Evolutionary conservation across 805 yeast species (phyloP).

Genomic region (Ogataea pilisensis): DNA sequence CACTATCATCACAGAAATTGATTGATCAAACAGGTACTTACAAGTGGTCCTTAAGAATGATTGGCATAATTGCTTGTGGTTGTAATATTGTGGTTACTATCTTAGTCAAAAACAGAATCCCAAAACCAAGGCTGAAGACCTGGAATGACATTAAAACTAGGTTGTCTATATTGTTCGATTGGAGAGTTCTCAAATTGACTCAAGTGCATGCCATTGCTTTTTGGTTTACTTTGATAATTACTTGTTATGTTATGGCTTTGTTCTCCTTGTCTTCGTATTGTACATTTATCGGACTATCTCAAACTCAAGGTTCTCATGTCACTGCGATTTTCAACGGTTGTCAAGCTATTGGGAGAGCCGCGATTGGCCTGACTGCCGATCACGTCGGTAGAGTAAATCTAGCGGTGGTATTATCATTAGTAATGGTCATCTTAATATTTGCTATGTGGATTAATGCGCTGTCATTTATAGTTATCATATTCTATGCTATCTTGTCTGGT

Average conservation of each 20-base stretch:
- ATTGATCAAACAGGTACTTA: slow-evolving; percentile 38
- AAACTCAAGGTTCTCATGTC: slow-evolving; percentile 40
- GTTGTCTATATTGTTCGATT: slow-evolving; percentile 18
- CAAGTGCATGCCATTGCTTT: slow-evolving; percentile 15
- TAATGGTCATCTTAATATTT: slow-evolving; percentile 36
- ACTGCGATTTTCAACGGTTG: slow-evolving; percentile 45
- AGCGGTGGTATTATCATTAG: slow-evolving; percentile 32
- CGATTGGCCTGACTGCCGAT: slow-evolving; percentile 46
- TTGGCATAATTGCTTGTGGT: slow-evolving; percentile 37
- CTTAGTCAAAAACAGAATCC: slow-evolving; percentile 43
- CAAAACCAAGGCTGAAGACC: slow-evolving; percentile 11
- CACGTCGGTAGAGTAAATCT: slow-evolving; percentile 44
- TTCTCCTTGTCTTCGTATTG: slow-evolving; percentile 48
- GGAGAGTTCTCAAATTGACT: slow-evolving; percentile 13
- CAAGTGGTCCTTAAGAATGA: slow-evolving; percentile 41
- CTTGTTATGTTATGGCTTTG: slow-evolving; percentile 42
- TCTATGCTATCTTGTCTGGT: slow-evolving; percentile 42
- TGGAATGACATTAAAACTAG: slow-evolving; percentile 17
- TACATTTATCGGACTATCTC: slow-evolving; percentile 41
- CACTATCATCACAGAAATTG: slow-evolving; percentile 34
- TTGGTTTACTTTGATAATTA: slow-evolving; percentile 32
- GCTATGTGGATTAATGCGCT: slow-evolving; percentile 41
- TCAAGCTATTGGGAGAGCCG: slow-evolving; percentile 47
- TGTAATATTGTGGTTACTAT: slow-evolving; percentile 36
- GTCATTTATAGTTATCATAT: slow-evolving; percentile 31